Conservation (phyloP, 1,284 basidiomycete genomes). For the Ganoderma sp. region DNA sequence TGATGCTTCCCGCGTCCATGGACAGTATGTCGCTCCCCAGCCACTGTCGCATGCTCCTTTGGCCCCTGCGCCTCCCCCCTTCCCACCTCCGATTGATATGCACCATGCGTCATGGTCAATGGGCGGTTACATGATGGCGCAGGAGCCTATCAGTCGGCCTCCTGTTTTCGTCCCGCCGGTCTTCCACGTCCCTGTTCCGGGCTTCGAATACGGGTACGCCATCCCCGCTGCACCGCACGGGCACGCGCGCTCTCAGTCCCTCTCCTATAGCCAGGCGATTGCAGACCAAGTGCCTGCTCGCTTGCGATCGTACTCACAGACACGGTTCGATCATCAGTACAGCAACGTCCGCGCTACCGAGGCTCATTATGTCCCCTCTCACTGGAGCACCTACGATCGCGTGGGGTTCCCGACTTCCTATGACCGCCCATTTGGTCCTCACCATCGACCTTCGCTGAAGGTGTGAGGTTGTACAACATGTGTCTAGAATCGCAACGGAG, state of each 20-base stretch:
- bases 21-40: constrained; percentile 70
- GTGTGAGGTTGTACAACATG: constrained; percentile 35
- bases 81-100: constrained; percentile 35
- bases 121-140: constrained; percentile 30
- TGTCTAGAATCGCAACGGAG: constrained; percentile 39
- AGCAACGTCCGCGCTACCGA: constrained; percentile 52
- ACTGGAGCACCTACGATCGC: constrained; percentile 35
- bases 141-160: constrained; percentile 32
- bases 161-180: constrained; percentile 35
- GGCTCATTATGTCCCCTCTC: constrained; percentile 44
- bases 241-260: constrained; percentile 62
- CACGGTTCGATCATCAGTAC: constrained; percentile 57
- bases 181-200: constrained; percentile 41
- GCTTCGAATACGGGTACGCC: constrained; percentile 47
- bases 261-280: constrained; percentile 58
- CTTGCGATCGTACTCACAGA: constrained; percentile 65
- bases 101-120: constrained; percentile 35
- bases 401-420: constrained; percentile 37
- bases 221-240: constrained; percentile 40
- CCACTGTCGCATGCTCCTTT: constrained; percentile 44
- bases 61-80: constrained; percentile 35
- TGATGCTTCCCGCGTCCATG: constrained; percentile 53
- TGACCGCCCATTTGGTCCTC: constrained; percentile 37
- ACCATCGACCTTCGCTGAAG: constrained; percentile 38
- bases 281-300: constrained; percentile 52